Evolutionary conservation across 148 eudicot species (phyloP).

Genomic region (Spergularia bocconei): DNA sequence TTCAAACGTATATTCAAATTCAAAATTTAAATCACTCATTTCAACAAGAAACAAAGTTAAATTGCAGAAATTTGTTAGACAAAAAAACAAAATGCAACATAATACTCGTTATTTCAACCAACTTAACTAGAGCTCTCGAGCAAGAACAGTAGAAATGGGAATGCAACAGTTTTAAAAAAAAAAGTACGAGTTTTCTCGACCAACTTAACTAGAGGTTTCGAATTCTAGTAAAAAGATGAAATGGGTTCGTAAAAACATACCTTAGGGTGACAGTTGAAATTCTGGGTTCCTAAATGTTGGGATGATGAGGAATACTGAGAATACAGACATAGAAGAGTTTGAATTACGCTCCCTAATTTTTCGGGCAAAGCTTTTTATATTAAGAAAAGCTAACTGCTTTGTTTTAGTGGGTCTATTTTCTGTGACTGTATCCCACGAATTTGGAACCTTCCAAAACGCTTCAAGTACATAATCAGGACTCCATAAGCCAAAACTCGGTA

Average conservation of each 20-base stretch:
- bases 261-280: background rate
- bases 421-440: background rate
- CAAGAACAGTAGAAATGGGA: no score
- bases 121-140: no score
- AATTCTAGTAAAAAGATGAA: no score
- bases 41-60: no score
- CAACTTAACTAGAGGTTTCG: no score
- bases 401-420: constrained; percentile 9
- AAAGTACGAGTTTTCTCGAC: no score
- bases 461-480: background rate
- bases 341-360: background rate
- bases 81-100: background rate
- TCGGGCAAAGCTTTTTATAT: background rate
- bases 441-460: constrained; percentile 2
- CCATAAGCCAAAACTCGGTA: no score
- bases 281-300: background rate
- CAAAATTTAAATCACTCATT: no score
- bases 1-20: background rate
- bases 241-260: background rate
- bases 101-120: background rate
- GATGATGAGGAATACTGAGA: background rate
- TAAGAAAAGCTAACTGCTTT: background rate
- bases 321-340: background rate
- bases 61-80: no score
- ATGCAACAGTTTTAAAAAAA: no score